A percentile compares a stretch with the other conserved stretches of the same genome.
Evolutionary conservation across 2,329 filamentous ascomycete species (phyloP).

Genomic region (Ophiostoma triangulosporum): DNA sequence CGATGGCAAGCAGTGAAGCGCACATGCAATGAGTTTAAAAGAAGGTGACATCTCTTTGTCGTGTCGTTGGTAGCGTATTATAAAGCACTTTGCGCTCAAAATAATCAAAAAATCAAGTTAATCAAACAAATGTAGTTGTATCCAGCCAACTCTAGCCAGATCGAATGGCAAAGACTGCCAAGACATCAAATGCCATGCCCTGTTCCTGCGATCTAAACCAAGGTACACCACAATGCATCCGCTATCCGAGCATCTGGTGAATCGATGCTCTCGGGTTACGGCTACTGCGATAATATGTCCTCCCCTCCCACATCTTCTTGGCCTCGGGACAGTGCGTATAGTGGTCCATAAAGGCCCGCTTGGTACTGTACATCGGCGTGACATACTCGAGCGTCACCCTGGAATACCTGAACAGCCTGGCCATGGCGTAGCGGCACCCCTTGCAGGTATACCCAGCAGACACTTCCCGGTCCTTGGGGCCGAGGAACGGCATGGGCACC

Average conservation of each 20-base stretch:
- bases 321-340: neutral
- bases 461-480: neutral
- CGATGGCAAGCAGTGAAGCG: neutral
- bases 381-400: neutral
- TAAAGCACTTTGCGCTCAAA: too few relatives aligned
- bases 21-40: too few relatives aligned
- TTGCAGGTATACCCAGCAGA: neutral
- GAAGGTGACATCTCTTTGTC: neutral
- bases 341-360: slow-evolving; percentile 1
- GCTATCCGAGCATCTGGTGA: too few relatives aligned
- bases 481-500: slow-evolving; percentile 5
- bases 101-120: too few relatives aligned
- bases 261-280: too few relatives aligned
- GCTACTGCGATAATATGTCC: too few relatives aligned
- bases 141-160: too few relatives aligned
- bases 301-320: neutral
- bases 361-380: slow-evolving; percentile 2
- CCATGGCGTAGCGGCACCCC: neutral
- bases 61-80: neutral
- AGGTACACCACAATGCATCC: too few relatives aligned
- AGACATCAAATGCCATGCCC: too few relatives aligned
- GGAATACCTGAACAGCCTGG: neutral
- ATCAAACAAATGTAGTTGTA: too few relatives aligned
- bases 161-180: too few relatives aligned
- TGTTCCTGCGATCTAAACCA: too few relatives aligned